Evolutionary conservation across 148 eudicot species (phyloP), one percentile per base, ranked within the genome.

Genomic region (Vaccinium myrtillus): DNA sequence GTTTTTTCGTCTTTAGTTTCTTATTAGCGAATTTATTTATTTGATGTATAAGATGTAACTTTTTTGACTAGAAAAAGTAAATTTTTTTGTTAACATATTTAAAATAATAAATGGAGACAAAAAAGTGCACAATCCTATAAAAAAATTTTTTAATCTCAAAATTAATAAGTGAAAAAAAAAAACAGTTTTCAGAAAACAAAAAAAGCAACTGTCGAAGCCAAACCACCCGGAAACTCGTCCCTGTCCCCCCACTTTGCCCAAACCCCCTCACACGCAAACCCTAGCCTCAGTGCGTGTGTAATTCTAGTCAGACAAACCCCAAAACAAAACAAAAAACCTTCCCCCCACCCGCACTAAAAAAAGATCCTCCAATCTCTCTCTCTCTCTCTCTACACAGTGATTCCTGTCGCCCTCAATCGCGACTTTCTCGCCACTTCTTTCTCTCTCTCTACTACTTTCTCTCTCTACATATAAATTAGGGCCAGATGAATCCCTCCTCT

Each of bases 361-460:
- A 67, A 27, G 50, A 75, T 39, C 78, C 77, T 75, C 21, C 78
- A 30, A 19, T 32, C 16, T 1, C 48, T 39, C 56, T 21, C 78
- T 21, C 78, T 55, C 85, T 86, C 87, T 48, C 53, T 61, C 81
- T 58, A 49, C 61, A 88, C 91, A 86, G 94, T 93, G 88, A 83
- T 89, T 92, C 89, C 95, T 94, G 98, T 94, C 98, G 89, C 98
- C 93, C 86, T 94, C 98, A 94, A 86, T 91, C 65, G 89, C 92
- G 93, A 92, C 98, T 95, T 95, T 94, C 90, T 78, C 85, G 76
- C 93, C 93, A 85, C 85, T 86, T 69, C 48, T 79, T 54, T 74
- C 78, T 27, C 84, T 83, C 75, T 86, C 84, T 88, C 86, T 84
- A 51, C 56, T 13, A 43, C 78, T 48, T 54, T 84, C 73, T 85